phyloP scores from a whole-genome alignment of 192 early-diverging fungal species.

The Coemansia sp. region DNA sequence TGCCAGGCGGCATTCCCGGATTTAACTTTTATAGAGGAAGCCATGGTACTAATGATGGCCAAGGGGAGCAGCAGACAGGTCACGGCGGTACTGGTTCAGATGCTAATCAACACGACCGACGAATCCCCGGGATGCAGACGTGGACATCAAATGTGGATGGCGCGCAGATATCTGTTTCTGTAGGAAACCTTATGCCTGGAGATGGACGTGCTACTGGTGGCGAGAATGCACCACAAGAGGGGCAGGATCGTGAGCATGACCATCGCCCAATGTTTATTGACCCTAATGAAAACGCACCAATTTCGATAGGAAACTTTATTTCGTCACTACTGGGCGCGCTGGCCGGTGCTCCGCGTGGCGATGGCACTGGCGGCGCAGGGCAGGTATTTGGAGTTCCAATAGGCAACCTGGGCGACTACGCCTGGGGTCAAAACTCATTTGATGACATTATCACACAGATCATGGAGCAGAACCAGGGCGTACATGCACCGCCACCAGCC shows the following conservation, averaged over 20 bases:
- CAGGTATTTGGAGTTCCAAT: slow-evolving; percentile 51
- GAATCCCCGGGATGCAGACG: slow-evolving; percentile 31
- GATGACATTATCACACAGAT: slow-evolving; percentile 88
- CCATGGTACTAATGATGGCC: neutral
- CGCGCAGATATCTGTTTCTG: slow-evolving; percentile 39
- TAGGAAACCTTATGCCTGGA: slow-evolving; percentile 24
- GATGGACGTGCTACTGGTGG: neutral
- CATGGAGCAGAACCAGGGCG: slow-evolving; percentile 71
- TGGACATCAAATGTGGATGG: slow-evolving; percentile 43
- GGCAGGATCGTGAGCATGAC: slow-evolving; percentile 14
- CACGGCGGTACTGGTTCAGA: neutral
- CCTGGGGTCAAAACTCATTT: slow-evolving; percentile 73
- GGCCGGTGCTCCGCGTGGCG: slow-evolving; percentile 40
- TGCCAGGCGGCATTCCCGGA: slow-evolving; percentile 16
- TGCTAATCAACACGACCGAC: slow-evolving; percentile 3
- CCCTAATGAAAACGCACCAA: slow-evolving; percentile 45
- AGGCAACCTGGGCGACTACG: slow-evolving; percentile 80
- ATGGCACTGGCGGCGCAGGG: slow-evolving; percentile 19
- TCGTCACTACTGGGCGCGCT: slow-evolving; percentile 45
- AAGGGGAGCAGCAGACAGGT: neutral
- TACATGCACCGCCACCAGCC: slow-evolving; percentile 70
- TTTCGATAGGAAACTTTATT: slow-evolving; percentile 38
- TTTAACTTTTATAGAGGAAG: slow-evolving; percentile 8
- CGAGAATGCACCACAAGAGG: neutral
- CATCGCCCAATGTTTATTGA: slow-evolving; percentile 47